A percentile compares a stretch with the other conserved stretches of the same genome.
Evolutionary conservation across 345 rosid species (phyloP).

Genomic region (Syzygium aromaticum): DNA sequence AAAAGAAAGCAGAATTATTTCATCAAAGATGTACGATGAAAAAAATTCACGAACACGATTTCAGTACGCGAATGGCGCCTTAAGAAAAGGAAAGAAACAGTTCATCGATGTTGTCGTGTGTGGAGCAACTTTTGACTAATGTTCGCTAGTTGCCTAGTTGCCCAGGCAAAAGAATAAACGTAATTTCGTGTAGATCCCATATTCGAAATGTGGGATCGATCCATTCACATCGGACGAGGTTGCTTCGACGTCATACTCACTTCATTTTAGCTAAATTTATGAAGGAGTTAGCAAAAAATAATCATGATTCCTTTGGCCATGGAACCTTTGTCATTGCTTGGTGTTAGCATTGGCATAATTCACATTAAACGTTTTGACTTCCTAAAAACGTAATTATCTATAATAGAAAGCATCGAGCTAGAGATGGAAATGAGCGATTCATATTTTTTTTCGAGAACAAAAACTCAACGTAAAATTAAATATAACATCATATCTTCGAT

Average conservation of each 20-base stretch:
- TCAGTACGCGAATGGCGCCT: too few species aligned
- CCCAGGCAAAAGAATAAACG: not conserved
- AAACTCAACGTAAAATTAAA: not conserved
- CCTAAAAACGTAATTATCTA: not conserved
- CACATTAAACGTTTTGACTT: not conserved
- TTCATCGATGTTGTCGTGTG: not conserved
- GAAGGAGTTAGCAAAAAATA: not conserved
- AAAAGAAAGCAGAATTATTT: not conserved
- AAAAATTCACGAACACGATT: too few species aligned
- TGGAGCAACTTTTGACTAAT: not conserved
- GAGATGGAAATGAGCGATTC: not conserved
- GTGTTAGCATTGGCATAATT: not conserved
- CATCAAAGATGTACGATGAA: too few species aligned
- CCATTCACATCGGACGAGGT: not conserved
- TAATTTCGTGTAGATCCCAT: not conserved
- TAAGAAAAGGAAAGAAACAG: not conserved
- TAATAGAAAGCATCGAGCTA: not conserved
- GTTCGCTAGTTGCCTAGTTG: not conserved
- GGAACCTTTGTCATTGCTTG: not conserved
- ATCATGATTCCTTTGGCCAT: not conserved
- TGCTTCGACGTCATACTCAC: not conserved
- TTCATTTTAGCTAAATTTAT: not conserved
- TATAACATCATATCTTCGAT: not conserved
- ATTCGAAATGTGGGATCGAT: not conserved
- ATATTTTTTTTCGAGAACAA: not conserved